Base-by-base conservation (phyloP, 108 stramenopile genomes). In the Cyclostephanos invisitatus region DNA sequence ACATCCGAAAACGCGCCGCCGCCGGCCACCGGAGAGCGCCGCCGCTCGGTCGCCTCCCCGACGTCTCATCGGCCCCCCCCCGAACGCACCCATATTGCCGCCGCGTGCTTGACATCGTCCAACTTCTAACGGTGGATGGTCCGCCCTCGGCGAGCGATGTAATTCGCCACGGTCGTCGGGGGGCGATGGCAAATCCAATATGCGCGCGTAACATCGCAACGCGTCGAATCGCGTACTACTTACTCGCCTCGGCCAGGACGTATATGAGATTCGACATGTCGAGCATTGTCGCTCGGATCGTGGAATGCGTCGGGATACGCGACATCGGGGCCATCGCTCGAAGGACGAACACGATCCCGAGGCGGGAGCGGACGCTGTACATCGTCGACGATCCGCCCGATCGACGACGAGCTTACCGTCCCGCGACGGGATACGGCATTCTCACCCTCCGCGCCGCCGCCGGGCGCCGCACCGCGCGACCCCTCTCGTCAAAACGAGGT, bases 191-290 rank as follows among this genome's bases (percentile, higher is more conserved):
- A 69, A 56, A 44, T 83, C 54, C 36, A 83, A 35, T 29, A 78
- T 62, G 25, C 77, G 64, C 15, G 55, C 27, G 12, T 62, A 62
- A 62, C 15, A 62, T 53, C 36, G 82, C 10, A 69, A 51, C 21
- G 75, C 60, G 2, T 82, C 84, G 35, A 75, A 73, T 2, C 85
- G 77, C 25, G 78, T n/a, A n/a, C 82, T 46, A 88, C 42, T 3
- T 82, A 17, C 87, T 77, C 21, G 86, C 42, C 44, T 86, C 84
- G 7, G 84, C 72, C 17, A 88, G 70, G 63, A 80, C 70, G 68
- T 88, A 88, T 56, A 88, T 84, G 28, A 86, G 56, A 9, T 75
- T 40, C 27, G 81, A 71, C 9, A 70, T 74, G 32, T 73, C 48
- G 46, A 86, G 44, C 85, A 88, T n/a, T 86, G 46, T 79, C 73